Base-by-base conservation (phyloP, 169 alveolate species). In the Plasmodium malariae region DNA sequence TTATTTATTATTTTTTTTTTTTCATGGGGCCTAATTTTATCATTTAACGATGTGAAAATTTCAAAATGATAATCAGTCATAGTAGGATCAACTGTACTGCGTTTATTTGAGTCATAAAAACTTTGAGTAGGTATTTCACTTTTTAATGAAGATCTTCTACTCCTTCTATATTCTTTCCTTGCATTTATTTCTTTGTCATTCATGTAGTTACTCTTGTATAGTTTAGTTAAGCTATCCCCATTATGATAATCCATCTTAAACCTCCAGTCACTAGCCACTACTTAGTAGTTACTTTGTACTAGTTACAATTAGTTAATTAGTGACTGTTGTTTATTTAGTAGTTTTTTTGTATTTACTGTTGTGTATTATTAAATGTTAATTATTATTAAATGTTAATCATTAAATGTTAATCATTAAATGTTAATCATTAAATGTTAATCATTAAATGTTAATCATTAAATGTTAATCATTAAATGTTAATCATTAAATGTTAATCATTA, bases 41-140 rank as follows among this genome's bases (percentile, higher is more conserved):
- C 85, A 70, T 67, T 67, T 40, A 70, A 70, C 3, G 54, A 19
- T 70, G 85, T 70, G 30, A 70, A 70, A 51, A 70, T 30, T 70
- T 70, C 85, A 24, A 70, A 70, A 9, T 70, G 68, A 70, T 70
- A 70, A 45, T 70, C 85, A 51, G 17, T 70, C 85, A 70, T 49
- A 32, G 36, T 70, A 32, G 32, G 17, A 49, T 70, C 60, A 14
- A 9, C 68, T 24, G 85, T 17, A 70, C 32, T 24, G 9, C 28
- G 43, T 28, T 12, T 59, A 6, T 21, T 28, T 70, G 49, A 48
- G 21, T 70, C 32, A 30, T 48, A 51, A 28, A 24, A 11, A 51
- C 1, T 48, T 2, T 70, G 37, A 14, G 85, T 28, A 24, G 85
- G 24, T 3, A 24, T 30, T 32, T 70, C 51, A 49, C 48, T 70